Base-by-base conservation (phyloP, 2,329 filamentous ascomycete species). In the Beauveria brongniartii region DNA sequence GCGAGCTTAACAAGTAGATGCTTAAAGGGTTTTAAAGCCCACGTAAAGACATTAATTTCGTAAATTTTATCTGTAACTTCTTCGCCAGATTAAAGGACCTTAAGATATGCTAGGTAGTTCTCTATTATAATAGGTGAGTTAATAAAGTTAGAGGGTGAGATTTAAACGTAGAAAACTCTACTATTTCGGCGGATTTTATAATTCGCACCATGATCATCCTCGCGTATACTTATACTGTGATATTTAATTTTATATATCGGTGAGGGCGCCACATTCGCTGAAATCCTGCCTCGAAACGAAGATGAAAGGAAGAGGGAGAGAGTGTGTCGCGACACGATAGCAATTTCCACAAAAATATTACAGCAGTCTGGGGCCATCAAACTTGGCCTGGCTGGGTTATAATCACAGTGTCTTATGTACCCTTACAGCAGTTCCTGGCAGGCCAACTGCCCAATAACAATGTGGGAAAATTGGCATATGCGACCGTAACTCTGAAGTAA, bases 1-100 rank as follows among this genome's bases (percentile, higher is more conserved):
- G 67, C 63, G 10, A 70, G 64, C 22, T 67, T 53, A 5, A 44
- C 46, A 5, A 69, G 62, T 8, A 69, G 60, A 1, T 62, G 47
- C 28, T 64, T 50, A 41, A 69, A 69, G 0, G 60, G 61, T 5
- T 57, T 5, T 53, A 63, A 63, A 34, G 63, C 60, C 67, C 63
- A 67, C 60, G 65, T 63, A 8, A 63, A 65, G 16, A 65, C 63
- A 7, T 68, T 62, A 2, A 62, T 64, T 16, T 67, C 65, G 18
- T 64, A 65, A 24, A 67, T 63, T 0, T 65, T 62, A 0, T 41
- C 59, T 0, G 67, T 20, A 2, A 62, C 64, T 44, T 67, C 64
- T 16, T 66, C 61, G 3, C 63, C 34, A 2, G 64, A 67, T 54
- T 44, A 47, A 8, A 67, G 64, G 12, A 67, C 56, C 43, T 66